These are phyloP conservation scores for Mycosphaerella sp. DNA, from an alignment of 2,329 filamentous ascomycete genomes.

Conservation along the genomic window DNA sequence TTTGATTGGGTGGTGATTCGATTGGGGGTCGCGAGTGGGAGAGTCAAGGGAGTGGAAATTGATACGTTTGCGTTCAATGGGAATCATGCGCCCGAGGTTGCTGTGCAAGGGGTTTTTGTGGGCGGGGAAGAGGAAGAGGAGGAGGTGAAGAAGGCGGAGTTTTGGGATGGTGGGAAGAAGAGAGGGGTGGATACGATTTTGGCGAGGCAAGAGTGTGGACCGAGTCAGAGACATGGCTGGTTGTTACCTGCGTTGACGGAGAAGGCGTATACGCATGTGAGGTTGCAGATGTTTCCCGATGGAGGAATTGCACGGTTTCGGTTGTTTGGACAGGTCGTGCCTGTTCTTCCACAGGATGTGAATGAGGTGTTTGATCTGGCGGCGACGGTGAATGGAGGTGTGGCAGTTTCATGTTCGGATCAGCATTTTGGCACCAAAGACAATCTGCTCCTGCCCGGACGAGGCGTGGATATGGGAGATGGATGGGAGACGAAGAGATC, in stretches of 20 bases:
- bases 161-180: conserved; percentile 50
- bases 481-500: conserved; percentile 81
- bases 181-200: conserved; percentile 44
- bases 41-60: conserved; percentile 66
- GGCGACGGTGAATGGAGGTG: conserved; percentile 69
- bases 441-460: conserved; percentile 70
- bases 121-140: conserved; percentile 56
- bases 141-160: conserved; percentile 47
- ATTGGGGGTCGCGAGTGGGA: conserved; percentile 60
- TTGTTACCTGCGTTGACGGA: conserved; percentile 50
- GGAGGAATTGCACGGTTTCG: conserved; percentile 76
- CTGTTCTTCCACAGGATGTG: conserved; percentile 63
- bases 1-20: conserved; percentile 56
- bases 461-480: conserved; percentile 79
- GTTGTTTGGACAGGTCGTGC: conserved; percentile 67
- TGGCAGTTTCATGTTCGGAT: conserved; percentile 70
- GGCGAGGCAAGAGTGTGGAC: conserved; percentile 63
- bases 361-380: conserved; percentile 66
- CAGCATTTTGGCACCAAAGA: conserved; percentile 79
- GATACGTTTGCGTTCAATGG: conserved; percentile 78
- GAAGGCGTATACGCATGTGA: conserved; percentile 71
- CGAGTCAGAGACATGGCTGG: conserved; percentile 68
- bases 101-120: conserved; percentile 68
- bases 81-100: conserved; percentile 74
- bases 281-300: conserved; percentile 79